phyloP scores from a whole-genome alignment of 2,329 filamentous ascomycete species.

The Kalmusia sp. region DNA sequence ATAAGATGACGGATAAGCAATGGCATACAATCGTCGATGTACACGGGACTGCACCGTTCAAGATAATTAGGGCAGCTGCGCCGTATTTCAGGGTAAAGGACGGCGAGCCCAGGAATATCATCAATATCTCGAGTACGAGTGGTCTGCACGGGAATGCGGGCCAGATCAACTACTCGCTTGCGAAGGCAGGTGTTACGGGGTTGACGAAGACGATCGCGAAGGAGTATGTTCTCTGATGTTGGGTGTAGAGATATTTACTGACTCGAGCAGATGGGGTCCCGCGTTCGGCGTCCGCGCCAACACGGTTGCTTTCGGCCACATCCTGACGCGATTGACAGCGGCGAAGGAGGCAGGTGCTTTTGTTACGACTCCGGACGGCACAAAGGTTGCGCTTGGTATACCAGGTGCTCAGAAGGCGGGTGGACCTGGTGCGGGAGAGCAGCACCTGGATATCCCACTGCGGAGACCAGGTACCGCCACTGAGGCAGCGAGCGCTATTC shows the following conservation, averaged over 20 bases:
- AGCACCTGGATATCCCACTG: conserved; percentile 76
- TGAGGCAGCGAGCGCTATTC: conserved; percentile 78
- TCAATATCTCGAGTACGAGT: conserved; percentile 84
- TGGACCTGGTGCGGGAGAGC: conserved; percentile 35
- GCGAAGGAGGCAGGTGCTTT: conserved; percentile 87
- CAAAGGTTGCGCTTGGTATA: conserved; percentile 52
- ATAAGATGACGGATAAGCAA: conserved; percentile 91
- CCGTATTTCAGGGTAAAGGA: conserved; percentile 90
- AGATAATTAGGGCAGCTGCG: conserved; percentile 77
- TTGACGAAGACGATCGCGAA: conserved; percentile 90
- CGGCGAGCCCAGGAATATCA: conserved; percentile 76
- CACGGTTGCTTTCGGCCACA: conserved; percentile 83
- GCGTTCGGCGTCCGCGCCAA: conserved; percentile 82
- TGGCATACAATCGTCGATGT: conserved; percentile 88
- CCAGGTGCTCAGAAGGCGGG: conserved; percentile 52
- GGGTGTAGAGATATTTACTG: conserved; percentile 1
- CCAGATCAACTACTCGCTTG: conserved; percentile 87
- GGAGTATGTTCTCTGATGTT: conserved; percentile 55
- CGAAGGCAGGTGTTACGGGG: conserved; percentile 83
- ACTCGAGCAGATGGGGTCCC: conserved; percentile 71
- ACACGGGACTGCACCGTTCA: conserved; percentile 86
- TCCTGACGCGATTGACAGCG: conserved; percentile 79
- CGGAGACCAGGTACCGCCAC: conserved; percentile 77
- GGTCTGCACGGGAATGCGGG: conserved; percentile 87
- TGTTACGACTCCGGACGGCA: conserved; percentile 76